These are phyloP conservation scores for Paspalum vaginatum DNA, from an alignment of 176 grass and related monocot genomes.

Conservation along the genomic window DNA sequence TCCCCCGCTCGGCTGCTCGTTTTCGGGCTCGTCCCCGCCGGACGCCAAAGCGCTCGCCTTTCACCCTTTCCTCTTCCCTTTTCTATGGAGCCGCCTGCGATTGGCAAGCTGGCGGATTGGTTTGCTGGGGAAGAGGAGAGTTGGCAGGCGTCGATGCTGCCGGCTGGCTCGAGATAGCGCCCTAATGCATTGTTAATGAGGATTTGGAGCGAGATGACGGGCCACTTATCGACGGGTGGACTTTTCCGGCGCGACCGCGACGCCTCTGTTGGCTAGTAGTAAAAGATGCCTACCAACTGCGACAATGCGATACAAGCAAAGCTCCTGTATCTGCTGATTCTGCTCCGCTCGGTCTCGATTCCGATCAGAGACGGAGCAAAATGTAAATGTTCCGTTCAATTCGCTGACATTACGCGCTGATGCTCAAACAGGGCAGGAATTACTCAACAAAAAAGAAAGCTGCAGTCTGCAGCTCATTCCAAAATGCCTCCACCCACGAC, in stretches of 20 bases:
- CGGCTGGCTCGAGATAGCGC: background rate
- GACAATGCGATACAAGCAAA: slow-evolving; percentile 12
- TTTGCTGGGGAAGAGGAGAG: background rate
- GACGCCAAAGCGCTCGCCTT: slow-evolving; percentile 23
- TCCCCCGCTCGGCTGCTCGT: background rate
- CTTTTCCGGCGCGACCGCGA: slow-evolving; percentile 24
- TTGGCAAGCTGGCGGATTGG: slow-evolving; percentile 7
- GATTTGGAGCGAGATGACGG: slow-evolving; percentile 36
- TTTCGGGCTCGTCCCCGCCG: slow-evolving; percentile 34
- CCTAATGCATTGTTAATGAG: slow-evolving; percentile 27
- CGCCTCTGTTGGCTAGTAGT: background rate
- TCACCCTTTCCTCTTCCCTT: background rate
- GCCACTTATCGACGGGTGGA: slow-evolving; percentile 24
- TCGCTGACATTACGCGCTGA: background rate
- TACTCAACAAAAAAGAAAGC: background rate
- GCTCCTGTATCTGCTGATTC: background rate
- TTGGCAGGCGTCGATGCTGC: background rate
- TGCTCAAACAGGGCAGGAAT: background rate
- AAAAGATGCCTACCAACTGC: background rate
- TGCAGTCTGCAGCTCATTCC: background rate
- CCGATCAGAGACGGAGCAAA: background rate
- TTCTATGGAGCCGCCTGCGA: background rate
- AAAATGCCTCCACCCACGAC: background rate
- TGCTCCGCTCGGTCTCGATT: background rate
- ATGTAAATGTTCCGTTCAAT: background rate